Evolutionary conservation across 1,284 basidiomycete species (phyloP).

Genomic region (Marasmius oreades): DNA sequence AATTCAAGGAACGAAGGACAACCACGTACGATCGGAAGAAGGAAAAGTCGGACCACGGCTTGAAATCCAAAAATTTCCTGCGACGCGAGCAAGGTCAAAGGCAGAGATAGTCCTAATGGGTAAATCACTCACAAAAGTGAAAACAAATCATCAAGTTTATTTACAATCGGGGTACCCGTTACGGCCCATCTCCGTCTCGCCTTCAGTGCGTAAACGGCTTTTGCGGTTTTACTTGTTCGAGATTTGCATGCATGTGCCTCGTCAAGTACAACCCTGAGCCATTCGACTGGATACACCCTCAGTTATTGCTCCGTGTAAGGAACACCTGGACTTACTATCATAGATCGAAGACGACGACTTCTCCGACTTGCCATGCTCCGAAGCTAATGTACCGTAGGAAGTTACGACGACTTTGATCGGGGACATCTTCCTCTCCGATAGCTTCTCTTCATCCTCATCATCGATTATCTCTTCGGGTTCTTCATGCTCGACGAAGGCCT

Average conservation of each 20-base stretch:
- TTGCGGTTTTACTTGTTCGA: conserved; percentile 84
- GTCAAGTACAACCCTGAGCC: conserved; percentile 80
- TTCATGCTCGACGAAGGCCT: conserved; percentile 48
- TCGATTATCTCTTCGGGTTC: conserved; percentile 23
- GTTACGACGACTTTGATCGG: conserved; percentile 82
- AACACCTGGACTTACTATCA: conserved; percentile 51
- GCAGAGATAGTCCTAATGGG: conserved; percentile 2
- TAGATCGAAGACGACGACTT: conserved; percentile 61
- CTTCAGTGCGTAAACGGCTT: conserved; percentile 83
- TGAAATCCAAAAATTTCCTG: conserved; percentile 86
- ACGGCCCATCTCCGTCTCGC: conserved; percentile 88
- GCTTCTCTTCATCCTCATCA: conserved; percentile 35
- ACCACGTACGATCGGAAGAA: conserved; percentile 77
- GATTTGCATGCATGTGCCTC: conserved; percentile 98
- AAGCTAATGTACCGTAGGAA: conserved; percentile 85
- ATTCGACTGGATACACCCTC: conserved; percentile 53
- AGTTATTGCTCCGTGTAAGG: not conserved
- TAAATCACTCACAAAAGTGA: conserved; percentile 66
- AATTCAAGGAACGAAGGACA: not conserved
- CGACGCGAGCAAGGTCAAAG: conserved; percentile 3
- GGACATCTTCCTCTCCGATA: conserved; percentile 12
- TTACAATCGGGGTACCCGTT: conserved; percentile 96
- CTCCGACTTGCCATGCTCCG: conserved; percentile 73
- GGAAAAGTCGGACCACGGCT: conserved; percentile 88
- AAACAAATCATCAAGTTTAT: conserved; percentile 90